Conservation (phyloP, 2,329 filamentous ascomycete genomes). For the Nemania serpens region DNA sequence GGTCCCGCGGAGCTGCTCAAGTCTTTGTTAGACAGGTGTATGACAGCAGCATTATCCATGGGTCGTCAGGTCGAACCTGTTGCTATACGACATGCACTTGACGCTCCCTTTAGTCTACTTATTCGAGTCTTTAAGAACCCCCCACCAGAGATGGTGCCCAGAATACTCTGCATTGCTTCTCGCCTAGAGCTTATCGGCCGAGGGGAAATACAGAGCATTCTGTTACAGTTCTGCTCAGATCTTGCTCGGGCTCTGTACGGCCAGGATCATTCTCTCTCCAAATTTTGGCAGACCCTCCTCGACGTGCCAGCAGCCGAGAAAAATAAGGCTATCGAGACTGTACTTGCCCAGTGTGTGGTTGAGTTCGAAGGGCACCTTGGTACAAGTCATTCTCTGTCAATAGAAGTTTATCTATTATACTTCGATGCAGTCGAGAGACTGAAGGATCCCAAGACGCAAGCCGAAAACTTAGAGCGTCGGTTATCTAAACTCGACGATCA, state of each 20-base stretch:
- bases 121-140: conserved; percentile 38
- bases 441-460: conserved; percentile 31
- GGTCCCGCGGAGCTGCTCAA: conserved; percentile 37
- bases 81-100: conserved; percentile 33
- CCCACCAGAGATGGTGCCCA: conserved; percentile 36
- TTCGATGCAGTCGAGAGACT: conserved; percentile 36
- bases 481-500: conserved; percentile 29
- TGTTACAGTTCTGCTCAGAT: conserved; percentile 38
- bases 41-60: conserved; percentile 37
- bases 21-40: conserved; percentile 37
- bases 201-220: conserved; percentile 34
- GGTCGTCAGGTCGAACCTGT: conserved; percentile 35
- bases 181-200: conserved; percentile 36
- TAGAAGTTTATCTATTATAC: conserved; percentile 36
- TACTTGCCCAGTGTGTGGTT: conserved; percentile 33
- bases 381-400: conserved; percentile 32
- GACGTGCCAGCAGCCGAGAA: conserved; percentile 32
- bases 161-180: conserved; percentile 33
- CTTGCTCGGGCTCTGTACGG: conserved; percentile 31
- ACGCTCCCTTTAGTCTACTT: conserved; percentile 36
- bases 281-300: conserved; percentile 36
- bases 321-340: conserved; percentile 28
- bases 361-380: conserved; percentile 34
- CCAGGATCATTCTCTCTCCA: conserved; percentile 28
- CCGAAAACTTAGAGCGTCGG: conserved; percentile 29